A percentile compares a stretch with the other conserved stretches of the same genome.
phyloP scores from a whole-genome alignment of 371 early-diverging fungal genomes.

The Actinomucor elegans region DNA sequence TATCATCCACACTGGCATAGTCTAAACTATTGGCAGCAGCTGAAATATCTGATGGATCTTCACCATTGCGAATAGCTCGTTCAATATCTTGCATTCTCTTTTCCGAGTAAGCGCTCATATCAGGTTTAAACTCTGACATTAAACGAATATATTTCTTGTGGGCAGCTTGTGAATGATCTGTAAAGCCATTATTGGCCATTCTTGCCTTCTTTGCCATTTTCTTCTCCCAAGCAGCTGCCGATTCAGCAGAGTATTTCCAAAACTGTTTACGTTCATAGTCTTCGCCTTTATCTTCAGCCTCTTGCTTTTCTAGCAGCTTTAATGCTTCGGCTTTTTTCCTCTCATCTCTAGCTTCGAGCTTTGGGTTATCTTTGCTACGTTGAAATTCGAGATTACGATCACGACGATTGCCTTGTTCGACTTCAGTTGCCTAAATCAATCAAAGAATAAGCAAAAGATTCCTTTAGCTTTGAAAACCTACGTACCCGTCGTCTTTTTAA shows the following conservation, averaged over 20 bases:
- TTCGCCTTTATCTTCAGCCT: slow-evolving; percentile 69
- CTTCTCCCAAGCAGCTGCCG: slow-evolving; percentile 85
- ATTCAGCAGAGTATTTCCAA: slow-evolving; percentile 85
- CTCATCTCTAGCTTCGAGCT: slow-evolving; percentile 63
- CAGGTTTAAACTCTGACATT: slow-evolving; percentile 80
- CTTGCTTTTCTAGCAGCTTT: slow-evolving; percentile 57
- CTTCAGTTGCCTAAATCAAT: slow-evolving; percentile 48
- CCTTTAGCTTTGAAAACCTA: neutral
- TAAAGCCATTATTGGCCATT: slow-evolving; percentile 77
- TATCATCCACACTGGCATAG: slow-evolving; percentile 62
- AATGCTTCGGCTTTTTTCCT: slow-evolving; percentile 77
- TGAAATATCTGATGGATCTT: slow-evolving; percentile 55
- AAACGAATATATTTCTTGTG: slow-evolving; percentile 84
- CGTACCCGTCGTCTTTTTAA: slow-evolving; percentile 57
- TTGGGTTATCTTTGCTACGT: slow-evolving; percentile 69
- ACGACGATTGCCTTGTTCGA: slow-evolving; percentile 71
- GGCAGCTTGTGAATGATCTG: slow-evolving; percentile 86
- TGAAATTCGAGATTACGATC: slow-evolving; percentile 83
- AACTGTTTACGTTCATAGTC: slow-evolving; percentile 84
- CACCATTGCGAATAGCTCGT: slow-evolving; percentile 38
- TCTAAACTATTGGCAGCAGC: slow-evolving; percentile 70
- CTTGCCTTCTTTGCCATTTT: slow-evolving; percentile 69
- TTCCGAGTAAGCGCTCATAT: slow-evolving; percentile 73
- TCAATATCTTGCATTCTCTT: slow-evolving; percentile 55
- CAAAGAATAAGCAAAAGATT: neutral